These are phyloP conservation scores for Melanogaster broomeanus DNA, from an alignment of 768 basidiomycete species.

Conservation along the genomic window DNA sequence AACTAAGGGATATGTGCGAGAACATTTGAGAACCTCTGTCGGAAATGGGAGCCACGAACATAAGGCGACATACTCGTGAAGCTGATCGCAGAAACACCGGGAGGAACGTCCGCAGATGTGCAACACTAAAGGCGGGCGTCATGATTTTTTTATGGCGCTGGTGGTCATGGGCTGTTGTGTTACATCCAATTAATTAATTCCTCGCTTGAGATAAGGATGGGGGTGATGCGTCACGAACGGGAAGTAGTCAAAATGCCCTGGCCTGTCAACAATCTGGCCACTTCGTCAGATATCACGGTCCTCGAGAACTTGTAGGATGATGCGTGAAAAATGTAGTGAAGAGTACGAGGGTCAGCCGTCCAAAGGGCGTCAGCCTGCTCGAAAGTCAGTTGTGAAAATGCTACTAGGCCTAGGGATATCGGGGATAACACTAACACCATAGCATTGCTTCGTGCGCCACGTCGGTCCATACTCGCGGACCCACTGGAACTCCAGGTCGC, in stretches of 20 bases:
- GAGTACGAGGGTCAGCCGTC: constrained; percentile 27
- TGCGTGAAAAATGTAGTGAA: constrained; percentile 30
- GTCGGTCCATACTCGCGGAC: constrained; percentile 27
- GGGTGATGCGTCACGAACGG: constrained; percentile 12
- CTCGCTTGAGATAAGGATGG: not conserved
- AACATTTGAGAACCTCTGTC: no score
- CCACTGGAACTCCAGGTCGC: constrained; percentile 32
- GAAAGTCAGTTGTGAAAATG: not conserved
- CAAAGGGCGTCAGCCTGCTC: constrained; percentile 29
- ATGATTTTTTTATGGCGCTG: constrained; percentile 32
- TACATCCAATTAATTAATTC: not conserved
- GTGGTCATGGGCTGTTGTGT: constrained; percentile 19
- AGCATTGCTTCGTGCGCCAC: constrained; percentile 15
- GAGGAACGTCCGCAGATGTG: constrained; percentile 26
- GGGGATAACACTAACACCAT: constrained; percentile 8
- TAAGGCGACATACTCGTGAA: constrained; percentile 4
- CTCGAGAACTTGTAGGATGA: constrained; percentile 31
- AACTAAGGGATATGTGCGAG: constrained; percentile 17
- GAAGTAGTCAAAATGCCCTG: constrained; percentile 18
- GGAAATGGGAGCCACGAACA: not conserved
- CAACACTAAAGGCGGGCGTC: constrained; percentile 28
- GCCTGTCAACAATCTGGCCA: constrained; percentile 21
- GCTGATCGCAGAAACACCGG: constrained; percentile 25
- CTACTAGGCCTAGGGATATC: not conserved
- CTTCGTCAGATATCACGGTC: constrained; percentile 5